Conservation (phyloP, 345 rosid genomes). For the Erucastrum elatum region DNA sequence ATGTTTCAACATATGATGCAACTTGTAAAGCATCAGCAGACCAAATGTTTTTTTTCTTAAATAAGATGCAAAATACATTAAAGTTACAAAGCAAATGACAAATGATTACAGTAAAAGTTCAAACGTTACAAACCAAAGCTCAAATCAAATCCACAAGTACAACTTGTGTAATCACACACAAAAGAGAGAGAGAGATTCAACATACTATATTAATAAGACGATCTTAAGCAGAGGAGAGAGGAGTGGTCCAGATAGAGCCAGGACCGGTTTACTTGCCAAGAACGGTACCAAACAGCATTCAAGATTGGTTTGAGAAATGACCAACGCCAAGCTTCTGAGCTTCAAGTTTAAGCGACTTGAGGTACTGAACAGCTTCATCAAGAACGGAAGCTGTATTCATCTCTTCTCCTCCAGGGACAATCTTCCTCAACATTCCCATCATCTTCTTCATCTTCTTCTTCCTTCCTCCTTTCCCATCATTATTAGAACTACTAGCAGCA, state of each 20-base stretch:
- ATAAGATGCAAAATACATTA: conserved; percentile 3
- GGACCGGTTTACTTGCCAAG: neutral
- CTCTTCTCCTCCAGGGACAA: conserved; percentile 73
- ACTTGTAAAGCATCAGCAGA: neutral
- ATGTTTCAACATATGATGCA: neutral
- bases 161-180: conserved; percentile 6
- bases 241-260: conserved; percentile 6
- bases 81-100: conserved; percentile 8
- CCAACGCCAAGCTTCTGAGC: conserved; percentile 69
- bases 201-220: neutral
- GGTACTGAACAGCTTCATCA: conserved; percentile 85
- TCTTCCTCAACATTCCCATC: conserved; percentile 69
- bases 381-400: conserved; percentile 69
- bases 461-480: conserved; percentile 53
- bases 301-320: conserved; percentile 45
- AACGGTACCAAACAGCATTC: conserved; percentile 11
- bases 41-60: neutral
- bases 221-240: conserved; percentile 6
- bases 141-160: conserved; percentile 12
- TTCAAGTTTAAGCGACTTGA: conserved; percentile 80
- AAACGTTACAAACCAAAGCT: conserved; percentile 5
- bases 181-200: conserved; percentile 11
- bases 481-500: conserved; percentile 38
- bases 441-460: conserved; percentile 77
- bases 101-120: conserved; percentile 20